Evolutionary conservation across 1,139 yeast genomes (phyloP).

Genomic region (Kodamaea anthophila): DNA sequence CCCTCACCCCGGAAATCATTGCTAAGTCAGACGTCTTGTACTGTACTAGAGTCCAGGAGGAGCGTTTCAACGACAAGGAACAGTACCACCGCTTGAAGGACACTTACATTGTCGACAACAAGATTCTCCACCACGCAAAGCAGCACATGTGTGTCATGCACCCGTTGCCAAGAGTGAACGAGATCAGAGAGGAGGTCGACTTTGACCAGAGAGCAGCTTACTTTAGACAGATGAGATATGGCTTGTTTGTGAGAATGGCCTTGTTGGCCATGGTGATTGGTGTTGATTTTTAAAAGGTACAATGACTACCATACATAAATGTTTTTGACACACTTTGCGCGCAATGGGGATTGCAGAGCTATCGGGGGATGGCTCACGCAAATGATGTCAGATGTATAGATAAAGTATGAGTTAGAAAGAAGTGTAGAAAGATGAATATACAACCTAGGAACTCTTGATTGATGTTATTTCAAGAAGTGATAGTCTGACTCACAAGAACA

Average conservation of each 20-base stretch:
- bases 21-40: constrained; percentile 90
- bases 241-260: constrained; percentile 98
- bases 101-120: constrained; percentile 87
- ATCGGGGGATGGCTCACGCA: too few species aligned
- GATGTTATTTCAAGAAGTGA: too few species aligned
- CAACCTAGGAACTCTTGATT: too few species aligned
- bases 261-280: constrained; percentile 97
- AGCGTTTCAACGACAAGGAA: constrained; percentile 71
- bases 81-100: constrained; percentile 89
- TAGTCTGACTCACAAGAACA: too few species aligned
- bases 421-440: too few species aligned
- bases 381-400: too few species aligned
- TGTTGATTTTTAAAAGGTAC: constrained; percentile 56
- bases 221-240: constrained; percentile 98
- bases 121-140: constrained; percentile 85
- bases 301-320: too few species aligned
- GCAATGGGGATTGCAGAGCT: too few species aligned
- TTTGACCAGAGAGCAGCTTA: constrained; percentile 99
- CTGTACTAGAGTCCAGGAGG: constrained; percentile 98
- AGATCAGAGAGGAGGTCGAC: constrained; percentile 96
- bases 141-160: constrained; percentile 99
- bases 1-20: constrained; percentile 75
- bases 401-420: too few species aligned
- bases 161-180: constrained; percentile 96
- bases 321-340: too few species aligned